These are phyloP conservation scores for Periconia sp. DNA, from an alignment of 2,329 filamentous ascomycete genomes.

Conservation along the genomic window DNA sequence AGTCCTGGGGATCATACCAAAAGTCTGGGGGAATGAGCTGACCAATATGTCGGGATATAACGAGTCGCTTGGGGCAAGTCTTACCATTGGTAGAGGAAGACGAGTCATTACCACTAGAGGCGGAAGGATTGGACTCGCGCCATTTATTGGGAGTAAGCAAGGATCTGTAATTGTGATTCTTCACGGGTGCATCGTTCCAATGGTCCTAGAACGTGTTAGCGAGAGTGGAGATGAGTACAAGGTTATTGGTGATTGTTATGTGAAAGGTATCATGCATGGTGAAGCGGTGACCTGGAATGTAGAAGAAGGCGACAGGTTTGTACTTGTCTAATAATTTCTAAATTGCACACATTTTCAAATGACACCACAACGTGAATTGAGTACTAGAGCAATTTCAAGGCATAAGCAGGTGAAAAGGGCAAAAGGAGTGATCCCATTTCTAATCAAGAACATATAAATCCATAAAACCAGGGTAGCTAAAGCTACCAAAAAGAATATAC, in stretches of 20 bases:
- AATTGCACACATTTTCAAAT: too few relatives aligned
- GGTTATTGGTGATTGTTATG: slow-evolving; percentile 23
- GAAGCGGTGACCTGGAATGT: slow-evolving; percentile 18
- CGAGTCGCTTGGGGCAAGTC: slow-evolving; percentile 3
- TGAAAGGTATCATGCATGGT: slow-evolving; percentile 21
- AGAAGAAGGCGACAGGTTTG: slow-evolving; percentile 12
- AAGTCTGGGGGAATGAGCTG: background rate
- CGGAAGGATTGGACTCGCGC: slow-evolving; percentile 17
- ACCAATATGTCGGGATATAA: slow-evolving; percentile 8
- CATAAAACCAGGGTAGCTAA: too few relatives aligned
- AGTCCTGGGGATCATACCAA: slow-evolving; percentile 10
- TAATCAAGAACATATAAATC: too few relatives aligned
- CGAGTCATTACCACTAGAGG: slow-evolving; percentile 16
- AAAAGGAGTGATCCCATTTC: too few relatives aligned
- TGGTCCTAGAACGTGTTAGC: slow-evolving; percentile 17
- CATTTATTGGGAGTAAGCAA: slow-evolving; percentile 14
- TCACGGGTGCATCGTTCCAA: slow-evolving; percentile 22
- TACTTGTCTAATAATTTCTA: slow-evolving; percentile 14
- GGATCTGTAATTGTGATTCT: slow-evolving; percentile 18
- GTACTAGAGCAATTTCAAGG: too few relatives aligned
- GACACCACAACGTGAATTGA: too few relatives aligned
- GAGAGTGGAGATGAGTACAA: slow-evolving; percentile 14
- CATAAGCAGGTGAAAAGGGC: too few relatives aligned
- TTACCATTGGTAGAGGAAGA: slow-evolving; percentile 18
- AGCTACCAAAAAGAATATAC: too few relatives aligned